phyloP scores from a whole-genome alignment of 2,329 filamentous ascomycete species.

The Lithohypha guttulata region DNA sequence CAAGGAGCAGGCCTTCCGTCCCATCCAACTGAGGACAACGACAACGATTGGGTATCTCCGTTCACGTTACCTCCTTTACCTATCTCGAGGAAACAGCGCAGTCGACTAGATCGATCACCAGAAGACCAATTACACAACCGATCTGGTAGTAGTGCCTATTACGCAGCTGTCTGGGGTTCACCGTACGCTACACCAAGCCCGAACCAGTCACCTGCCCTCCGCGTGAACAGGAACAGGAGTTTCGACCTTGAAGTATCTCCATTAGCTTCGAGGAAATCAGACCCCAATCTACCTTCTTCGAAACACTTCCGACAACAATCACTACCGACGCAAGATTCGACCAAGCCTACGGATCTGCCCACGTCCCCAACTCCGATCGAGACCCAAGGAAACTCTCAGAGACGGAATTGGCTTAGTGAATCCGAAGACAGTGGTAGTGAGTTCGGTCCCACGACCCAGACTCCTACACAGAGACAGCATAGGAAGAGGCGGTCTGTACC shows the following conservation, averaged over 20 bases:
- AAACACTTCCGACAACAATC: constrained; percentile 3
- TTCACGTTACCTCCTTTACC: constrained; percentile 22
- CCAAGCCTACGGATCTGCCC: neutral
- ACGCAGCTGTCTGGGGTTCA: constrained; percentile 82
- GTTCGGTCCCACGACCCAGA: constrained; percentile 47
- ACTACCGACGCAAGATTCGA: constrained; percentile 2
- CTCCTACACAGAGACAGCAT: constrained; percentile 14
- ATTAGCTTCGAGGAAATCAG: constrained; percentile 5
- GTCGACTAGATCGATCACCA: constrained; percentile 15
- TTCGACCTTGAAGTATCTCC: constrained; percentile 16
- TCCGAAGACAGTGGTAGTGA: constrained; percentile 56
- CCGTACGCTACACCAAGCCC: constrained; percentile 62
- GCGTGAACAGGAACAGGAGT: constrained; percentile 23
- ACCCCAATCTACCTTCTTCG: neutral
- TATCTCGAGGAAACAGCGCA: constrained; percentile 14
- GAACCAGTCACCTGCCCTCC: constrained; percentile 30
- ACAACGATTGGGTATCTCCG: constrained; percentile 18
- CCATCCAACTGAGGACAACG: constrained; percentile 16
- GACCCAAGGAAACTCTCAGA: constrained; percentile 52
- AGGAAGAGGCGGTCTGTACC: neutral
- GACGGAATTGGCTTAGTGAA: constrained; percentile 76
- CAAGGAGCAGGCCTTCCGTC: constrained; percentile 14
- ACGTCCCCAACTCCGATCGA: constrained; percentile 21
- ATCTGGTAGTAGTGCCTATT: constrained; percentile 43
- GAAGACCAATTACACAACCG: constrained; percentile 24